Evolutionary conservation across 2,329 filamentous ascomycete genomes (phyloP), one percentile per base, ranked within the genome.

Genomic region (Nemania bipapillata): DNA sequence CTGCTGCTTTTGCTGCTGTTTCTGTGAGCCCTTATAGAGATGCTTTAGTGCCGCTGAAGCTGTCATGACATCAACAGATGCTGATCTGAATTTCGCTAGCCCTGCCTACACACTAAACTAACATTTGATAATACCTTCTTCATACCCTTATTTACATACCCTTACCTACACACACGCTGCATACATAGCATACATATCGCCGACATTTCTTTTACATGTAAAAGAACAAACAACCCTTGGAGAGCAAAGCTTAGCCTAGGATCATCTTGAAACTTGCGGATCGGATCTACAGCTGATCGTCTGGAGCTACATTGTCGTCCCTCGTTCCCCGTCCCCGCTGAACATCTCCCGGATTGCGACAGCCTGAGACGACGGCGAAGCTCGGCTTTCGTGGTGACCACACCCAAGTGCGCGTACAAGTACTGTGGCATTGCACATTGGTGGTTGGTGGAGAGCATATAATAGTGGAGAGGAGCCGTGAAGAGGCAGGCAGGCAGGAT

Each of bases 51-150:
- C 50, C n/a, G 45, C n/a, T 57, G 42, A 28, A 45, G 60, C 57
- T 63, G 53, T 65, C 69, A 66, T 68, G 64, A 66, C 68, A 70
- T 73, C 68, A 71, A 59, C 28, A 50, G n/a, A 71, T 72, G 74
- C 73, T 75, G 72, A 76, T 76, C 73, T 57, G 69, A 75, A 75
- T 75, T 63, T 76, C 65, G 52, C 61, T 68, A 70, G 70, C 24
- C 22, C 53, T 32, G 63, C 61, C 50, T 69, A 59, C 42, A 59
- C 42, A 26, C 17, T 53, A 61, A 63, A 55, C 7, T 60, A 52
- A n/a, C n/a, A n/a, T n/a, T n/a, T n/a, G n/a, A n/a, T n/a, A n/a
- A n/a, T n/a, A n/a, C n/a, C n/a, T n/a, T n/a, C n/a, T n/a, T n/a
- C n/a, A n/a, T n/a, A n/a, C n/a, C n/a, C n/a, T n/a, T n/a, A n/a